Evolutionary conservation across 192 early-diverging fungal genomes (phyloP), one percentile per base, ranked within the genome.

Genomic region (Spinellus fusiger): DNA sequence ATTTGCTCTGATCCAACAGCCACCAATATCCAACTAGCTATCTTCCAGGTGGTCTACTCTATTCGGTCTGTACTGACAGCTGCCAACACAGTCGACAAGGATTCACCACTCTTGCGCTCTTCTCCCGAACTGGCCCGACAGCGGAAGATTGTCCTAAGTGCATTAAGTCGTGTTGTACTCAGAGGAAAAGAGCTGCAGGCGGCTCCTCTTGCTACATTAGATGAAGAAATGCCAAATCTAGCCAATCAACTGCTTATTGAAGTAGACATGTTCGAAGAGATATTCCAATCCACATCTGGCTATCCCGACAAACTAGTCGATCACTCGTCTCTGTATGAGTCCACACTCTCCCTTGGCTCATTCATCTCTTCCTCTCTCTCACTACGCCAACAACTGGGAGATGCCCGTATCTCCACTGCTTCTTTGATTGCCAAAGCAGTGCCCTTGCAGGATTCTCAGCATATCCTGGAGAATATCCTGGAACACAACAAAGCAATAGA

Each of bases 71-170:
- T 67, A 9, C 29, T 67, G 58, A 35, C 52, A 23, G 50, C 59
- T 15, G 58, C 65, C 6, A 59, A 67, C 29, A 61, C 58, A 5
- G 65, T 68, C 5, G 53, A 47, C 18, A 73, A 73, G 32, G 62
- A 73, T 16, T 63, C 60, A 22, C 62, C 65, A 40, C 53, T 73
- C 20, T 37, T 73, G 18, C 58, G 58, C 25, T 47, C 35, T 20
- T 64, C 44, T 57, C 71, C 71, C 1, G 71, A 68, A 50, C 34
- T 73, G 22, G 65, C 61, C 2, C 37, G 61, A 12, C 71, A 73
- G 34, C 34, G 71, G 18, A 68, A 64, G 51, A 38, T 38, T 1
- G 66, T 73, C 1, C 49, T 67, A 5, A 55, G 48, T 33, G 49
- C 57, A 7, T 47, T 73, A 32, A 64, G 71, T 34, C 48, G 57